A percentile compares a stretch with the other conserved stretches of the same genome.
phyloP scores from a whole-genome alignment of 176 grass and related monocot species.

The Aegilops speltoides region DNA sequence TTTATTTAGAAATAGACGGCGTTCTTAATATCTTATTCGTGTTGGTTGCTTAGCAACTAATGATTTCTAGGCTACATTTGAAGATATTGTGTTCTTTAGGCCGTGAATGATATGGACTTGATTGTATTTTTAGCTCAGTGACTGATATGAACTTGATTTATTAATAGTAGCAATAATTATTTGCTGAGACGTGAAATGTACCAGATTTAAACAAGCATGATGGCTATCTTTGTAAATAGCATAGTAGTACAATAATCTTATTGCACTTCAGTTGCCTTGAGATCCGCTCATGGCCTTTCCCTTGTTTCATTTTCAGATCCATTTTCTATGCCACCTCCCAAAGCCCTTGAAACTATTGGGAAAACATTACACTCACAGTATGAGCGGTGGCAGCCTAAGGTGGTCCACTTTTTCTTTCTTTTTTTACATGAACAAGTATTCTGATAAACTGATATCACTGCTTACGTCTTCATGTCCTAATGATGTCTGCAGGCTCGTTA shows the following conservation, averaged over 20 bases:
- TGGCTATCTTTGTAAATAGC: conserved; percentile 9
- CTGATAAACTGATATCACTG: background rate
- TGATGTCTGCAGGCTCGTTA: conserved; percentile 58
- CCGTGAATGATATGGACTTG: background rate
- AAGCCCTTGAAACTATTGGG: conserved; percentile 92
- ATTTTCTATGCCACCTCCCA: conserved; percentile 88
- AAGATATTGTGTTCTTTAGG: background rate
- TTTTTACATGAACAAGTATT: background rate
- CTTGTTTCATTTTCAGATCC: conserved; percentile 66
- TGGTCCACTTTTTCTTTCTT: background rate
- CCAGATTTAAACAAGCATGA: background rate
- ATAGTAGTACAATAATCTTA: background rate
- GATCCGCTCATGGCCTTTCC: conserved; percentile 24
- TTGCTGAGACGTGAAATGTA: conserved; percentile 19
- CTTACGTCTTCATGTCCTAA: conserved; percentile 30
- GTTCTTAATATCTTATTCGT: background rate
- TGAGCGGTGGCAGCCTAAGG: conserved; percentile 97
- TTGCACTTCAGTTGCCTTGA: background rate
- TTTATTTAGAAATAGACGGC: background rate
- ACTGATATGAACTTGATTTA: conserved; percentile 20
- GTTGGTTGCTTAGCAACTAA: background rate
- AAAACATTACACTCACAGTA: conserved; percentile 96
- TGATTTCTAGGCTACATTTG: background rate
- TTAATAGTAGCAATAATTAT: conserved; percentile 17
- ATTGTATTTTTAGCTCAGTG: background rate